Conservation (phyloP, 2,329 filamentous ascomycete genomes). For the Cladosporium sp. region DNA sequence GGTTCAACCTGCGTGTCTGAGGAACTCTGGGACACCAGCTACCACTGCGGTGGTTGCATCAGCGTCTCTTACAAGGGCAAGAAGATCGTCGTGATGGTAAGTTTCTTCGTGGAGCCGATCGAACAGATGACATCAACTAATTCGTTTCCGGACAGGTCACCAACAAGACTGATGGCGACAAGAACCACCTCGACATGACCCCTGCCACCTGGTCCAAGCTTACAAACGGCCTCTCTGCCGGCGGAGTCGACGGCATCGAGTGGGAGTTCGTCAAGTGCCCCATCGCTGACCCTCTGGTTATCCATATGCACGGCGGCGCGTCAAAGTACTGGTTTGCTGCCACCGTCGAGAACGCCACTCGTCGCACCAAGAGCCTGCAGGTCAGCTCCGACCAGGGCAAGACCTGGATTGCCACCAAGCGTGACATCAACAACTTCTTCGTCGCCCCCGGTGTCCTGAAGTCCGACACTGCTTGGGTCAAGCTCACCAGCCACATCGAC, state of each 20-base stretch:
- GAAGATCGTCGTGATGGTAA: conserved; percentile 20
- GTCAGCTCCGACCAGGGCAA: conserved; percentile 28
- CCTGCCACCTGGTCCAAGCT: conserved; percentile 24
- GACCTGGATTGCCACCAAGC: conserved; percentile 27
- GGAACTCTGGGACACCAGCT: conserved; percentile 20
- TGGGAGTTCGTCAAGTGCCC: conserved; percentile 36
- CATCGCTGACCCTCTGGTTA: conserved; percentile 26
- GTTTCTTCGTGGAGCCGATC: not conserved
- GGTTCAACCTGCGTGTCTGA: conserved; percentile 22
- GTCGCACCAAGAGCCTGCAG: conserved; percentile 29
- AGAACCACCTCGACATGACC: conserved; percentile 25
- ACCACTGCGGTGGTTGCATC: conserved; percentile 23
- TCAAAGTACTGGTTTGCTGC: conserved; percentile 32
- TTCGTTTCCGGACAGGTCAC: conserved; percentile 15
- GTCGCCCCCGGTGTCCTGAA: conserved; percentile 23
- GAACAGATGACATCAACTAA: not conserved
- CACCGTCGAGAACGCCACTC: conserved; percentile 29
- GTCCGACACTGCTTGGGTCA: conserved; percentile 26
- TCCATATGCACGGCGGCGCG: conserved; percentile 29
- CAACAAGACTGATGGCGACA: conserved; percentile 25
- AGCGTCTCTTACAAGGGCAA: conserved; percentile 23
- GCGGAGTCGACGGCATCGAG: conserved; percentile 30
- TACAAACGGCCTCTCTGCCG: conserved; percentile 22
- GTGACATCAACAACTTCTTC: conserved; percentile 32
- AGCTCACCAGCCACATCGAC: conserved; percentile 25